A percentile compares a stretch with the other conserved stretches of the same genome.
These are phyloP conservation scores for Penicillium desertorum DNA, from an alignment of 495 filamentous ascomycete species.

Conservation along the genomic window DNA sequence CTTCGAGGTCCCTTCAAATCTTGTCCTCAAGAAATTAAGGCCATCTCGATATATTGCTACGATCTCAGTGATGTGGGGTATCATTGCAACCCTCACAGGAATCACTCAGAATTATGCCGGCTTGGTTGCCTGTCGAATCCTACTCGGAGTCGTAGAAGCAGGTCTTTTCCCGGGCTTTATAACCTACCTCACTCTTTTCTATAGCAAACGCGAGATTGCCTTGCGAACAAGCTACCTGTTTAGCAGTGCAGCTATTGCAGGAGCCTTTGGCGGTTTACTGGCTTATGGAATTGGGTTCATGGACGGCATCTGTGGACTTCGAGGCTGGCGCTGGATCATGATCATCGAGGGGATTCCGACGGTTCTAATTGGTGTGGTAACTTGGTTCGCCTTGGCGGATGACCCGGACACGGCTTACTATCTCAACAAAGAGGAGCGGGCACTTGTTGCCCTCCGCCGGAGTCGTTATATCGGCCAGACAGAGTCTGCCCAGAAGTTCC, in stretches of 20 bases:
- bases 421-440: conserved; percentile 59
- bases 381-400: conserved; percentile 66
- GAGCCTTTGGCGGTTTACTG: conserved; percentile 72
- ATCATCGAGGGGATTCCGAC: conserved; percentile 74
- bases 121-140: conserved; percentile 54
- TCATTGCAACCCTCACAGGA: conserved; percentile 68
- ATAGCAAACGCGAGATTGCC: conserved; percentile 70
- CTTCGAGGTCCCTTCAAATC: conserved; percentile 58
- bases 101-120: conserved; percentile 59
- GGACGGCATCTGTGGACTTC: conserved; percentile 62
- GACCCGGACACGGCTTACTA: conserved; percentile 62
- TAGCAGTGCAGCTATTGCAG: conserved; percentile 71
- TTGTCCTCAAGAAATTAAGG: conserved; percentile 77
- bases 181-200: conserved; percentile 74
- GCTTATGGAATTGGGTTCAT: conserved; percentile 73
- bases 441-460: conserved; percentile 45
- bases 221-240: conserved; percentile 75
- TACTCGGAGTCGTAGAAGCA: conserved; percentile 57
- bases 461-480: conserved; percentile 58
- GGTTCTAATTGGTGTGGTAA: conserved; percentile 57
- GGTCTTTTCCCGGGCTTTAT: conserved; percentile 57
- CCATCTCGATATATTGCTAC: conserved; percentile 68
- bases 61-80: conserved; percentile 64
- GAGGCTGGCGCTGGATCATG: conserved; percentile 56
- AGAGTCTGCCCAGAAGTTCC: conserved; percentile 58